phyloP scores from a whole-genome alignment of 495 filamentous ascomycete genomes.

The Aspergillus ellipticus region DNA sequence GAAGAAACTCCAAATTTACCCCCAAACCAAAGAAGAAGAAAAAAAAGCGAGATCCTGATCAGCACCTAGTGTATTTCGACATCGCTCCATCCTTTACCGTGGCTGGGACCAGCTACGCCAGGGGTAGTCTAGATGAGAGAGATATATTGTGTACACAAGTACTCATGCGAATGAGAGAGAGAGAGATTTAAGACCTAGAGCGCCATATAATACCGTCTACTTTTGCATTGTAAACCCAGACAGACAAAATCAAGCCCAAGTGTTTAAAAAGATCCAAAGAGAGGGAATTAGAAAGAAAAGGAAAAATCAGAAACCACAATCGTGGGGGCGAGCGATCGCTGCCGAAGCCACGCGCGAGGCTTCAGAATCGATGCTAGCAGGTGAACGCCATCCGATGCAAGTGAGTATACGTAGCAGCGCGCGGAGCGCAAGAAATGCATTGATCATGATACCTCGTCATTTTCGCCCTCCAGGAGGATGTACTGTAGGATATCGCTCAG shows the following conservation, averaged over 20 bases:
- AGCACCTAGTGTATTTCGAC: no score
- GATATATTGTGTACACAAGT: background rate
- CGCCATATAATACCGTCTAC: conserved; percentile 31
- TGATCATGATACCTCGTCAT: conserved; percentile 37
- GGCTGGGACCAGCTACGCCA: no score
- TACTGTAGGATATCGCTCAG: conserved; percentile 97
- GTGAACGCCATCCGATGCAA: conserved; percentile 41
- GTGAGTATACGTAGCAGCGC: conserved; percentile 24
- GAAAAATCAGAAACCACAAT: background rate
- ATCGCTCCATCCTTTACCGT: no score
- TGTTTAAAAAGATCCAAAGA: background rate
- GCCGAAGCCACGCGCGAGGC: background rate
- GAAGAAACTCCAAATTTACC: no score
- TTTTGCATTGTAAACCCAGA: conserved; percentile 20
- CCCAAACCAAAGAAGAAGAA: no score
- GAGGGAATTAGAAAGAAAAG: conserved; percentile 8
- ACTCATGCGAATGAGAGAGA: background rate
- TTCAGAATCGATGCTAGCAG: conserved; percentile 1
- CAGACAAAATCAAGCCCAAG: background rate
- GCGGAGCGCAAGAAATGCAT: background rate
- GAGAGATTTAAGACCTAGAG: conserved; percentile 10
- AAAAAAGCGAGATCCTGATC: no score
- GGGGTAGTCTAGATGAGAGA: background rate
- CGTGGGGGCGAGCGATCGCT: conserved; percentile 4
- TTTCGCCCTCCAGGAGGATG: conserved; percentile 81